These are phyloP conservation scores for Alternaria sp. DNA, from an alignment of 2,329 filamentous ascomycete species.

Conservation along the genomic window DNA sequence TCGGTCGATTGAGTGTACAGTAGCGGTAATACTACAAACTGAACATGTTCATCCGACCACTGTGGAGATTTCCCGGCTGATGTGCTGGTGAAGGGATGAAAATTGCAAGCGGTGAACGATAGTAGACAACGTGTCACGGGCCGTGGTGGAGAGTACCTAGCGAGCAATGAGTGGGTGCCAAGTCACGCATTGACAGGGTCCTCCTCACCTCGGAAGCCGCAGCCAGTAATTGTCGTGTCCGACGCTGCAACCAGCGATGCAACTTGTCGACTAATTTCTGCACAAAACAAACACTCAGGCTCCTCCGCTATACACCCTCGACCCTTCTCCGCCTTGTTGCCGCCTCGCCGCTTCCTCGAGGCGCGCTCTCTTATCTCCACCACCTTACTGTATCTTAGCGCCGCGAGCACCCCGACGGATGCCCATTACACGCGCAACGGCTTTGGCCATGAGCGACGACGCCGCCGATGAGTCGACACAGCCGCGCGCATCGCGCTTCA, in stretches of 20 bases:
- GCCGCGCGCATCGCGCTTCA: conserved; percentile 36
- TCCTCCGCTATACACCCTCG: background rate
- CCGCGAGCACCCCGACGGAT: conserved; percentile 1
- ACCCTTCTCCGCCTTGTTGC: background rate
- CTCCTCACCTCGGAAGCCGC: conserved; percentile 8
- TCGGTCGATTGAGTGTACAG: background rate
- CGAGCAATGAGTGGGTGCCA: conserved; percentile 18
- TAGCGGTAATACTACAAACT: background rate
- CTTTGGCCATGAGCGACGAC: conserved; percentile 24
- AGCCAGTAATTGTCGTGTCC: background rate
- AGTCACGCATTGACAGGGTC: conserved; percentile 22
- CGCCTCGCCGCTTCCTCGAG: conserved; percentile 2
- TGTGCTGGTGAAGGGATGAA: background rate
- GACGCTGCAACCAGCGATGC: background rate
- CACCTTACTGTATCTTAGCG: background rate
- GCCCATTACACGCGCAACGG: conserved; percentile 10
- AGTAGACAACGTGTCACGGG: conserved; percentile 8
- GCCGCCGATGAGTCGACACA: conserved; percentile 20
- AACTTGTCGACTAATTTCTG: background rate
- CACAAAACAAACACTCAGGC: conserved; percentile 16
- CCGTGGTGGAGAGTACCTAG: background rate
- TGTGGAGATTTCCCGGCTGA: background rate
- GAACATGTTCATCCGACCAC: background rate
- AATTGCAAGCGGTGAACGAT: conserved; percentile 5
- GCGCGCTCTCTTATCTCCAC: background rate